Evolutionary conservation across 1,284 basidiomycete genomes (phyloP), one percentile per base, ranked within the genome.

Genomic region (Phylloporus gajari): DNA sequence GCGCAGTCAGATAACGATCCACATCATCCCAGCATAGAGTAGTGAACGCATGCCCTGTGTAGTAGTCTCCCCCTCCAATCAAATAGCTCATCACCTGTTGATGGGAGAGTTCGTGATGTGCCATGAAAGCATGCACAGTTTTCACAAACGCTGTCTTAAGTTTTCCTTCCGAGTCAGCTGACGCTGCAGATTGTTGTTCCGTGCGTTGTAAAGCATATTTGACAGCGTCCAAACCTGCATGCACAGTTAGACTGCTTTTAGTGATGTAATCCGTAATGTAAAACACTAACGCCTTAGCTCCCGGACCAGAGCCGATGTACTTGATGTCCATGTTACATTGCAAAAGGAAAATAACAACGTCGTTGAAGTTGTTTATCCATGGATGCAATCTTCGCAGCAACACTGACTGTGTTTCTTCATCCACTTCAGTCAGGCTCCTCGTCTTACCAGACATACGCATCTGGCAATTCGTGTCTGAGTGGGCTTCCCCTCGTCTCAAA

Each of bases 1-100:
- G 44, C 17, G 19, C 6, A 21, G 21, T 9, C 21, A 58, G 5
- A 32, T 30, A 58, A 3, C 17, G 27, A 21, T 58, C 17, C 1
- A 58, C 30, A 35, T 58, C 56, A 32, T 58, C 56, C 56, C 56
- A 58, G 5, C 12, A 30, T 6, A 58, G 56, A 32, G 56, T 58
- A 58, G 6, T 58, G 27, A 30, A 58, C 3, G 56, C 30, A 58
- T 58, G 56, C 11, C 17, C 15, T 30, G 56, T 56, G 27, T 65
- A 65, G 13, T 30, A 13, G 48, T 65, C 44, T 4, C 44, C 63
- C 30, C 62, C n/a, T 3, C 63, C 63, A 5, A 48, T 21, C 13
- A 65, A 23, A 8, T 65, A 51, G 15, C 44, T 65, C 63, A 65
- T 65, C 12, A 65, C 64, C 12, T 65, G 63, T 19, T 65, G 63